Base-by-base conservation (phyloP, 306 rosid species). In the Prunus mongolica region DNA sequence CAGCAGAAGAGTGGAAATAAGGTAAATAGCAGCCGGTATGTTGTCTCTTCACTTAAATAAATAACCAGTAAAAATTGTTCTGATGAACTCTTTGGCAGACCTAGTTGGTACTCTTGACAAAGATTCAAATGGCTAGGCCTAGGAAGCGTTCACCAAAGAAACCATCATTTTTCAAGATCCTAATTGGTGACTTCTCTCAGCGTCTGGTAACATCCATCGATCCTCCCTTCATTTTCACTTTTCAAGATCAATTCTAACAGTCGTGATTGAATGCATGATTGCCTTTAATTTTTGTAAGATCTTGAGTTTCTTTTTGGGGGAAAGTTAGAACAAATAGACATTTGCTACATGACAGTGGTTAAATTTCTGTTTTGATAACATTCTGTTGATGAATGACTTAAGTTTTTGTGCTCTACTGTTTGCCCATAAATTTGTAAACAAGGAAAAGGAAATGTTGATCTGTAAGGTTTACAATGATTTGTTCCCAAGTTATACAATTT, bases 161-260 rank as follows among this genome's bases (percentile, higher is more conserved):
- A 30, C 49, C 14, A 28, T 28, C 74, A 3, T 70, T 70, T 30
- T 70, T 70, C 74, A 51, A 70, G 47, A 34, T 70, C 11, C 62
- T 70, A 3, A 3, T 52, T 5, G 74, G 74, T 70, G 74, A 51
- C 74, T 70, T 70, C 47, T 70, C 63, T 70, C 41, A 11, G 47
- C 62, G 20, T 19, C 63, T 70, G 74, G 63, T 69, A 68, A 10
- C 8, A 49, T 50, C 47, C 46, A 4, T 12, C 38, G 38, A 34
- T 5, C 38, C 32, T 28, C 16, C 41, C 15, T 8, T 27, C 18
- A 4, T 69, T 49, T 16, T 68, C 5, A 1, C 32, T 27, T 68
- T 68, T 47, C 67, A 16, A 62, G n/a, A 51, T 30, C 45, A n/a
- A 19, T 20, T 20, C 44, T 38, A 38, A 38, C 44, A 38, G 44